Evolutionary conservation across 2,329 filamentous ascomycete species (phyloP).

Genomic region (Calonectria hongkongensis): DNA sequence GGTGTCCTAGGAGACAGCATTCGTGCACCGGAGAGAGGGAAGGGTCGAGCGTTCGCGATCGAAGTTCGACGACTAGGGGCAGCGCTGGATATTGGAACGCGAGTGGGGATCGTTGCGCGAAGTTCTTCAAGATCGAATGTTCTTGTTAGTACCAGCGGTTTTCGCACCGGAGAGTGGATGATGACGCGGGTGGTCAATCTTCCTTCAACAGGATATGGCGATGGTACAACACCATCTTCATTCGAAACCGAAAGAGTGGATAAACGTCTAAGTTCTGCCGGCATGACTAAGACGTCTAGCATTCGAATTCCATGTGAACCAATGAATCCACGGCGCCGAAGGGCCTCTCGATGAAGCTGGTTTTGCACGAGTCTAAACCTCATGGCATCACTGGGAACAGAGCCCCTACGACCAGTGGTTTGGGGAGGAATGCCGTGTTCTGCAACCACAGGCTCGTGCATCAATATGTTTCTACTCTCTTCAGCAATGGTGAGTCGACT

Average conservation of each 20-base stretch:
- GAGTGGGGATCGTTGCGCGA: slow-evolving; percentile 66
- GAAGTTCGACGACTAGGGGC: slow-evolving; percentile 43
- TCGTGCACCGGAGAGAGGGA: slow-evolving; percentile 25
- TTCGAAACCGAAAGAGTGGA: slow-evolving; percentile 39
- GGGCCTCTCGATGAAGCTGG: slow-evolving; percentile 49
- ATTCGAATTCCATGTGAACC: slow-evolving; percentile 42
- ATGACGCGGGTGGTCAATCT: slow-evolving; percentile 54
- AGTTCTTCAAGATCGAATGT: slow-evolving; percentile 70
- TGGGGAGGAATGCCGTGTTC: slow-evolving; percentile 4
- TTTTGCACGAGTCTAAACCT: slow-evolving; percentile 51
- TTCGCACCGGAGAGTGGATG: slow-evolving; percentile 60
- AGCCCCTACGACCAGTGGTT: slow-evolving; percentile 46
- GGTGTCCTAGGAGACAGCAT: slow-evolving; percentile 40
- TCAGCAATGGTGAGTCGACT: slow-evolving; percentile 46
- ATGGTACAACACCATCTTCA: slow-evolving; percentile 35
- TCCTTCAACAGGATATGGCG: slow-evolving; percentile 44
- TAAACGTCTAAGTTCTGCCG: slow-evolving; percentile 51
- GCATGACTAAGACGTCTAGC: slow-evolving; percentile 53
- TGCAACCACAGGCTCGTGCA: slow-evolving; percentile 36
- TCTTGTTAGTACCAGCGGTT: slow-evolving; percentile 69
- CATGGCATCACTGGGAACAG: slow-evolving; percentile 42
- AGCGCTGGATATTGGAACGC: slow-evolving; percentile 45
- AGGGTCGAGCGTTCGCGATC: slow-evolving; percentile 38
- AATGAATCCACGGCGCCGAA: slow-evolving; percentile 47
- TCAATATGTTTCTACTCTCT: slow-evolving; percentile 46